Conservation (phyloP, 2,329 filamentous ascomycete genomes). For the Alternaria burnsii region DNA sequence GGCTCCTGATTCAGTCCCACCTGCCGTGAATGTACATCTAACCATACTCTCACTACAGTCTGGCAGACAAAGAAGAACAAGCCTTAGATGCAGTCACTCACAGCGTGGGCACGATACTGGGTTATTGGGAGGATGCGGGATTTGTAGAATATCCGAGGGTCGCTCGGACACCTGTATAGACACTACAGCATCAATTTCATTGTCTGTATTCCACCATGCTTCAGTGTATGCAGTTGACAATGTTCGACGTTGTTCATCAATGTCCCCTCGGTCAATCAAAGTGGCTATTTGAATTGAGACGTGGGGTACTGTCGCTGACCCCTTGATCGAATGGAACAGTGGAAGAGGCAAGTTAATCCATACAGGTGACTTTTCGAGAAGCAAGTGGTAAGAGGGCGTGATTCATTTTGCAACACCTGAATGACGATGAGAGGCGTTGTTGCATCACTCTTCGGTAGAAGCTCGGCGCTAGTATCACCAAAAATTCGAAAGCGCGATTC, state of each 20-base stretch:
- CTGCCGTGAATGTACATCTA: conserved; percentile 22
- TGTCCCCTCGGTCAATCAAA: conserved; percentile 6
- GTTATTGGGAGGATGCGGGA: conserved; percentile 26
- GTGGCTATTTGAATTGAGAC: not conserved
- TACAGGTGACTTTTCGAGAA: too few species aligned
- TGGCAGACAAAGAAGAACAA: conserved; percentile 74
- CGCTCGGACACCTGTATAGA: conserved; percentile 44
- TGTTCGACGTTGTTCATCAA: not conserved
- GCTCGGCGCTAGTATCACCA: conserved; percentile 33
- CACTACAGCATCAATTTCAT: conserved; percentile 48
- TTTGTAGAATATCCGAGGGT: conserved; percentile 46
- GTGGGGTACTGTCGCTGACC: not conserved
- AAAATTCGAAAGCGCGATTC: conserved; percentile 19
- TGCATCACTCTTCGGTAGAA: conserved; percentile 31
- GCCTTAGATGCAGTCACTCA: conserved; percentile 29
- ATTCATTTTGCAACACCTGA: conserved; percentile 6
- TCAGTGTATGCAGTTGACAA: not conserved
- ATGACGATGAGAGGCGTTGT: conserved; percentile 16
- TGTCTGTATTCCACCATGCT: conserved; percentile 31
- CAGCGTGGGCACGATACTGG: conserved; percentile 25
- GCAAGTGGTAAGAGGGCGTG: not conserved
- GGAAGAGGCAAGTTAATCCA: not conserved
- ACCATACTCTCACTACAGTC: conserved; percentile 55
- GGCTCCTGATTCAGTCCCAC: conserved; percentile 30
- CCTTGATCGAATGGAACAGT: not conserved